phyloP scores from a whole-genome alignment of 2,329 filamentous ascomycete genomes.

The Didymella glomerata region DNA sequence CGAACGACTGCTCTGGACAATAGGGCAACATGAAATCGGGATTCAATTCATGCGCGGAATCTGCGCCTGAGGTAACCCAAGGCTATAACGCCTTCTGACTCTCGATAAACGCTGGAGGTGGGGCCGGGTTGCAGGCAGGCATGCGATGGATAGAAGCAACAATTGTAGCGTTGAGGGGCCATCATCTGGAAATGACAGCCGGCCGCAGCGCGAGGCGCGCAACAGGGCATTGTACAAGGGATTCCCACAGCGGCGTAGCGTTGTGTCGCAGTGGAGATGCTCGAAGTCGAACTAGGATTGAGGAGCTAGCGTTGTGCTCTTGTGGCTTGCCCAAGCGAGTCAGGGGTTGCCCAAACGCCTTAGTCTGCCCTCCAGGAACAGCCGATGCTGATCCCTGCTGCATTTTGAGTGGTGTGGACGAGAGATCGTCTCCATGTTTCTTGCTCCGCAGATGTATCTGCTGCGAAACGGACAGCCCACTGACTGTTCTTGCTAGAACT shows the following conservation, averaged over 20 bases:
- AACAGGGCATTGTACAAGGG: constrained; percentile 30
- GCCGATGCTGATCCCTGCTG: constrained; percentile 29
- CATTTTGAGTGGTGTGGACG: constrained; percentile 29
- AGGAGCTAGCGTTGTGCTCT: constrained; percentile 28
- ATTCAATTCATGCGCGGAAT: neutral
- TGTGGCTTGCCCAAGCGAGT: constrained; percentile 41
- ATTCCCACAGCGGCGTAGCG: constrained; percentile 29
- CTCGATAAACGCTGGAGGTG: constrained; percentile 18
- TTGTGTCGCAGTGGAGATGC: constrained; percentile 36
- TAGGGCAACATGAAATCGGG: neutral
- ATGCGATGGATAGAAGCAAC: constrained; percentile 17
- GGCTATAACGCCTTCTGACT: constrained; percentile 9
- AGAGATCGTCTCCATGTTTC: constrained; percentile 27
- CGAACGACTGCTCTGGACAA: constrained; percentile 8
- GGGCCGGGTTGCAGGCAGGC: constrained; percentile 26
- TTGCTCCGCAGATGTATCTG: constrained; percentile 29
- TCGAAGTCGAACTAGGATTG: constrained; percentile 26
- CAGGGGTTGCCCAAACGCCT: constrained; percentile 27
- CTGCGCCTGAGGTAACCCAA: constrained; percentile 3
- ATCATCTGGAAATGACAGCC: constrained; percentile 37
- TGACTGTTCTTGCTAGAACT: constrained; percentile 12
- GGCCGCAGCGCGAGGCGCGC: constrained; percentile 21
- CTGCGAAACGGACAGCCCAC: constrained; percentile 30
- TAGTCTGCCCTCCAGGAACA: constrained; percentile 32
- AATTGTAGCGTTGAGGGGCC: constrained; percentile 24